Base-by-base conservation (phyloP, 352 stramenopile genomes). In the Aphanomyces cochlioides region DNA sequence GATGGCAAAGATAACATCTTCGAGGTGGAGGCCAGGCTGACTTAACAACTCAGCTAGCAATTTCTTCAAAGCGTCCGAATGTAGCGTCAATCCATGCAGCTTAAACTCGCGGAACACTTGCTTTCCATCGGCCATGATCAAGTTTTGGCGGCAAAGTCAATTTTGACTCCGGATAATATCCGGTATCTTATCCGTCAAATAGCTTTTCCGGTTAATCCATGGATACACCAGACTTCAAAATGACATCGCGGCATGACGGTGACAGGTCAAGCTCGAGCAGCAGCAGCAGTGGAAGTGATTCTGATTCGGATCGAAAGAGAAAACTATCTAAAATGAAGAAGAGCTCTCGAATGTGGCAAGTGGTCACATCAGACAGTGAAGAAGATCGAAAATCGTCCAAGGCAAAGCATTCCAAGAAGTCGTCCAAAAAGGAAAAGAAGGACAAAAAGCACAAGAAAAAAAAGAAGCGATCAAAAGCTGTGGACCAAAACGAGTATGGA, bases 401-500 rank as follows among this genome's bases (percentile, higher is more conserved):
- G 28, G 28, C 28, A 28, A 28, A 28, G 28, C 28, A 28, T 28
- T 28, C 28, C 54, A 37, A 12, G 28, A 61, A 37, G 19, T 19
- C 19, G 17, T 61, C 54, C 12, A 75, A 75, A 21, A 73, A 71
- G 12, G 72, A 78, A n/a, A 67, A 77, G n/a, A 77, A 83, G 37
- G 69, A 79, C 38, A 75, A 78, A 36, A 69, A 74, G 65, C n/a
- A 40, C 12, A 67, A 78, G 36, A 57, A 56, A 7, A n/a, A 67
- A 67, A 73, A 90, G 76, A 63, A 81, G 40, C 64, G 74, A n/a
- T 83, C 78, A 43, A 63, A 75, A 40, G 88, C 87, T 6, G 85
- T 96, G 65, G 82, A 97, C 72, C 90, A 97, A 75, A 89, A 96
- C 63, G 79, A 90, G 58, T 99, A 98, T 80, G 96, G 96, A 69